These are phyloP conservation scores for Tothia fuscella DNA, from an alignment of 2,329 filamentous ascomycete genomes.

Conservation along the genomic window DNA sequence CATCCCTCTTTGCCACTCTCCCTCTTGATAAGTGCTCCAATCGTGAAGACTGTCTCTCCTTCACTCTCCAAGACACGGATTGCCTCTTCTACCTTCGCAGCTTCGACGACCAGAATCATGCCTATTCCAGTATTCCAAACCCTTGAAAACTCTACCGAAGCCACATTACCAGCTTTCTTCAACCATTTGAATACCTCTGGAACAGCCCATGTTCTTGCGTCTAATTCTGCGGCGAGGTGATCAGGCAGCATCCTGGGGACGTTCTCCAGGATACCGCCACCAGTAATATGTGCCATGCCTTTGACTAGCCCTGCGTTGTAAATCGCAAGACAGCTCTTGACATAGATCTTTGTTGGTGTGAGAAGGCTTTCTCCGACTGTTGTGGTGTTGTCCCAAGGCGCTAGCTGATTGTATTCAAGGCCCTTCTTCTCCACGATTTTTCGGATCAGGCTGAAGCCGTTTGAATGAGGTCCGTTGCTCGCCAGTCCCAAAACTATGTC, in stretches of 20 bases:
- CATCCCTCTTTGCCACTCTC: constrained; percentile 5
- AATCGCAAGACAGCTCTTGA: constrained; percentile 58
- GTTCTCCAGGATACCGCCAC: constrained; percentile 85
- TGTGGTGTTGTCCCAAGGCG: constrained; percentile 51
- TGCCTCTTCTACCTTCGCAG: constrained; percentile 50
- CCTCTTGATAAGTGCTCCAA: constrained; percentile 8
- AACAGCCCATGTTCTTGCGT: constrained; percentile 62
- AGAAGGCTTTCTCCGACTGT: constrained; percentile 67
- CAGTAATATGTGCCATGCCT: constrained; percentile 93
- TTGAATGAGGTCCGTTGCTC: constrained; percentile 84
- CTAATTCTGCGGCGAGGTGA: constrained; percentile 66
- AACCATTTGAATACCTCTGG: constrained; percentile 81
- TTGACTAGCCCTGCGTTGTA: constrained; percentile 58
- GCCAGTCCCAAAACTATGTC: constrained; percentile 78
- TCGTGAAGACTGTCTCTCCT: constrained; percentile 9
- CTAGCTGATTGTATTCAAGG: constrained; percentile 56
- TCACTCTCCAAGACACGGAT: constrained; percentile 19
- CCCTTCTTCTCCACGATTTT: constrained; percentile 68
- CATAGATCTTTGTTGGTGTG: constrained; percentile 88
- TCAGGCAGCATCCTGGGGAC: constrained; percentile 84
- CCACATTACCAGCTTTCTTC: constrained; percentile 59
- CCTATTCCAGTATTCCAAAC: constrained; percentile 94
- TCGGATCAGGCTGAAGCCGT: constrained; percentile 93
- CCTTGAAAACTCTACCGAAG: constrained; percentile 67
- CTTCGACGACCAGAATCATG: constrained; percentile 77